phyloP scores from a whole-genome alignment of 345 rosid species.

The Carallia brachiata region DNA sequence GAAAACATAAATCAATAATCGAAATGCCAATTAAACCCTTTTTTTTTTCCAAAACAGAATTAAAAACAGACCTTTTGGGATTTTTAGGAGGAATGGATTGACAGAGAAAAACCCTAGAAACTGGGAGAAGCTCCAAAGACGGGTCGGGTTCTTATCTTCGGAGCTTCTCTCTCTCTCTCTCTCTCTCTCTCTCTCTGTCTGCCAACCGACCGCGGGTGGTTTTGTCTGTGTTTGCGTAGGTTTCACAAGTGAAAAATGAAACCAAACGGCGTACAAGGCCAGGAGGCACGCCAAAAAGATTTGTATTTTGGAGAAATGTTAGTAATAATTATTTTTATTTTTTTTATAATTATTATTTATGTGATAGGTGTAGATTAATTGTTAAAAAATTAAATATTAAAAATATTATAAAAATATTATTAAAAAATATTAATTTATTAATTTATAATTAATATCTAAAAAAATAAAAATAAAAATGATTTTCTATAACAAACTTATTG shows the following conservation, averaged over 20 bases:
- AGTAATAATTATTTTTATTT: too few species aligned
- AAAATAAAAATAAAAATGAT: too few species aligned
- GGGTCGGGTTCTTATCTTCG: not conserved
- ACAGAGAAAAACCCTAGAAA: slow-evolving; percentile 6
- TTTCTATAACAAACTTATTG: too few species aligned
- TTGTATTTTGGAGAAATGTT: too few species aligned
- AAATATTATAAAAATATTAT: too few species aligned
- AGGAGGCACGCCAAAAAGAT: not conserved
- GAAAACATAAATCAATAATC: not conserved
- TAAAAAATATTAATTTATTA: too few species aligned
- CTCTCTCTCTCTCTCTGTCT: not conserved
- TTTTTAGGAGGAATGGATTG: not conserved
- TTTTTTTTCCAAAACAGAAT: not conserved
- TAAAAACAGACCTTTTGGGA: slow-evolving; percentile 7
- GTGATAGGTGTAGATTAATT: too few species aligned
- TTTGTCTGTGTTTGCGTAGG: not conserved
- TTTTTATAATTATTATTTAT: too few species aligned
- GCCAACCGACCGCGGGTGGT: not conserved
- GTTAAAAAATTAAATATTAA: too few species aligned
- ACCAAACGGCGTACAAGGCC: not conserved
- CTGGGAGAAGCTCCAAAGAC: slow-evolving; percentile 23
- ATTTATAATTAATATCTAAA: too few species aligned
- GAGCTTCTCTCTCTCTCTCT: slow-evolving; percentile 16
- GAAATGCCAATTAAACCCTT: not conserved
- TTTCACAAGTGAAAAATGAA: not conserved